phyloP scores from a whole-genome alignment of 1,284 basidiomycete species.

The Ceratobasidium sp. region DNA sequence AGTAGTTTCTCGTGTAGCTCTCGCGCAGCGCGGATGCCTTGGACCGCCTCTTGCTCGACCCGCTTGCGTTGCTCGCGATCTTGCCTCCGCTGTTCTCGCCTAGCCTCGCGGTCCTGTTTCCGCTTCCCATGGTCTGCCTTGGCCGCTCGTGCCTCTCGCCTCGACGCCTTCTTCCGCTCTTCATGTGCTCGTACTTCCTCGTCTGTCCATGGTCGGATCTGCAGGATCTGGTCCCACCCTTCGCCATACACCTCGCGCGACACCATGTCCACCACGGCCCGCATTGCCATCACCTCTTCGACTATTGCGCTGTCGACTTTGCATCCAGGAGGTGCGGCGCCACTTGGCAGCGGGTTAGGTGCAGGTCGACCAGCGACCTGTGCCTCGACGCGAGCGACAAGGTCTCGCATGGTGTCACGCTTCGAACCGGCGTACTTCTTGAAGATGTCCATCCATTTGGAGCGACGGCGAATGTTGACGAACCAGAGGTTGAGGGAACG shows the following conservation, averaged over 20 bases:
- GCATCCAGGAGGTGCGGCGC: conserved; percentile 20
- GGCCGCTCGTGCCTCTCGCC: conserved; percentile 19
- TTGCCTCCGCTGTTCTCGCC: conserved; percentile 30
- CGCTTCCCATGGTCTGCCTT: conserved; percentile 23
- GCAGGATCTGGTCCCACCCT: conserved; percentile 31
- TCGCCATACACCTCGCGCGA: conserved; percentile 39
- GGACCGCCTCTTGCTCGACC: conserved; percentile 30
- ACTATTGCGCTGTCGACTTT: conserved; percentile 26
- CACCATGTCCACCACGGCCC: conserved; percentile 38
- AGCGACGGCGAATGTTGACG: conserved; percentile 42
- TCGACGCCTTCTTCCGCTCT: conserved; percentile 25
- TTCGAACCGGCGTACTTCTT: conserved; percentile 40
- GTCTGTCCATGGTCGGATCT: conserved; percentile 35
- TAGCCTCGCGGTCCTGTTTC: conserved; percentile 12
- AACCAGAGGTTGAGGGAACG: conserved; percentile 42
- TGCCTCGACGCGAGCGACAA: conserved; percentile 38
- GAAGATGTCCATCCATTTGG: conserved; percentile 41
- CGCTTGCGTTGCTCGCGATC: conserved; percentile 17
- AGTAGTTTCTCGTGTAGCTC: conserved; percentile 22
- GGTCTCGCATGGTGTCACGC: conserved; percentile 38
- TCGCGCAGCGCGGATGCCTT: conserved; percentile 27
- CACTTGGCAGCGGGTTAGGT: conserved; percentile 25
- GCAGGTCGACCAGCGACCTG: conserved; percentile 33
- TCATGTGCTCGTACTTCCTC: conserved; percentile 36
- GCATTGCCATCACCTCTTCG: conserved; percentile 38